Base-by-base conservation (phyloP, 2,329 filamentous ascomycete species). In the Byssoonygena ceratinophila region DNA sequence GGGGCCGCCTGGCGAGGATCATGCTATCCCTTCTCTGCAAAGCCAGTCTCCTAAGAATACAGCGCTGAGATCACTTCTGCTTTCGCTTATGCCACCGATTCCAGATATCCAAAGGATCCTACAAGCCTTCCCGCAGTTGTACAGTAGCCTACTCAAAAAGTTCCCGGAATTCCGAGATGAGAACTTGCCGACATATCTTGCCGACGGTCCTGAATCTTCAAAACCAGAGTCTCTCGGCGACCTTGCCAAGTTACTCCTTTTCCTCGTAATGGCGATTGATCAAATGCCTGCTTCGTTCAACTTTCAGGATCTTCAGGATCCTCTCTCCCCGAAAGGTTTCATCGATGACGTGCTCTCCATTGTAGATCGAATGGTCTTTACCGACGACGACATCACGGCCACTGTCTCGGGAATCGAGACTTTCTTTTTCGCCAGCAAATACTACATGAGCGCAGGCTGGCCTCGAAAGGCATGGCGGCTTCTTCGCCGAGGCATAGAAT, bases 401-500 rank as follows among this genome's bases (percentile, higher is more conserved):
- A 77, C 71, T 1, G 58, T 79, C 0, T 73, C 79, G 46, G 74
- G 74, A 2, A 68, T 81, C 52, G 76, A 81, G 59, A 75, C 73
- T 46, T 67, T 76, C 39, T 64, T 74, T 46, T 60, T 81, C 11
- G 68, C 74, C 37, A 68, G 71, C 11, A 80, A 79, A 59, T 71
- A 76, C 55, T 75, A 77, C 55, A 65, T 77, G 48, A 76, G 79
- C 53, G 73, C 77, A 55, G 79, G 78, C 1, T 73, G 75, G 39
- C 77, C 79, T 9, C 72, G 76, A 32, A 71, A 74, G 56, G 73
- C 75, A 0, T 82, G 78, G 79, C 65, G 78, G 4, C 62, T 71
- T 7, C 69, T 70, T 37, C 72, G 78, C 11, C 70, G 73, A 37
- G 78, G 72, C 2, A 65, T 81, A 36, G 74, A 74, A 58, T 73